Conservation (phyloP, 2,329 filamentous ascomycete species). For the Pseudogymnoascus sp. region DNA sequence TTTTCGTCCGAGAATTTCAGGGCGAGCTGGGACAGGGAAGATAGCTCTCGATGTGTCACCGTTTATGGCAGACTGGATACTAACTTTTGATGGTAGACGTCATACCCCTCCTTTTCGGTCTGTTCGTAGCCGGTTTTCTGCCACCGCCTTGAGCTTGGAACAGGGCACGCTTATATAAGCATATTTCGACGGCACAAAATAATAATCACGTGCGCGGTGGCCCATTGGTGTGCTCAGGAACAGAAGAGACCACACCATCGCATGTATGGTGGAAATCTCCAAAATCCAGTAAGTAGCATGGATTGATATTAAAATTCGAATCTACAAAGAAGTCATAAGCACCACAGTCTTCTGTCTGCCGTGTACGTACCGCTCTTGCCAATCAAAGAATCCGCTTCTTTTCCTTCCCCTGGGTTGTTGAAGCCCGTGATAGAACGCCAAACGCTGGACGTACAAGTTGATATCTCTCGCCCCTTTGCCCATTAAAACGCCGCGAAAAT, state of each 20-base stretch:
- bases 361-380: slow-evolving; percentile 1
- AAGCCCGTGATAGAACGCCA: slow-evolving; percentile 8
- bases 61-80: not conserved
- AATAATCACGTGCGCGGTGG: not conserved
- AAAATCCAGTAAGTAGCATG: not conserved
- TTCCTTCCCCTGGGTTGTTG: slow-evolving; percentile 9
- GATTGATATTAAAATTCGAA: slow-evolving; percentile 1
- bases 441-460: slow-evolving; percentile 8
- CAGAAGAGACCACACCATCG: not conserved
- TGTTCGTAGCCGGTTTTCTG: not conserved
- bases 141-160: not conserved
- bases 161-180: not conserved
- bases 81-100: not conserved
- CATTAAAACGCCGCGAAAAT: slow-evolving; percentile 1
- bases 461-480: slow-evolving; percentile 6
- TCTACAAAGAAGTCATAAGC: slow-evolving; percentile 2
- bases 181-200: not conserved
- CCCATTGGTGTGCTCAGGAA: not conserved
- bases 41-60: not conserved
- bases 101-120: not conserved
- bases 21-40: not conserved
- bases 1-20: not conserved
- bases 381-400: not conserved
- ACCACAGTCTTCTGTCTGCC: slow-evolving; percentile 1
- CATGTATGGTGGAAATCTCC: not conserved